These are phyloP conservation scores for Orobanche coerulescens DNA, from an alignment of 257 asterid species.

Conservation along the genomic window DNA sequence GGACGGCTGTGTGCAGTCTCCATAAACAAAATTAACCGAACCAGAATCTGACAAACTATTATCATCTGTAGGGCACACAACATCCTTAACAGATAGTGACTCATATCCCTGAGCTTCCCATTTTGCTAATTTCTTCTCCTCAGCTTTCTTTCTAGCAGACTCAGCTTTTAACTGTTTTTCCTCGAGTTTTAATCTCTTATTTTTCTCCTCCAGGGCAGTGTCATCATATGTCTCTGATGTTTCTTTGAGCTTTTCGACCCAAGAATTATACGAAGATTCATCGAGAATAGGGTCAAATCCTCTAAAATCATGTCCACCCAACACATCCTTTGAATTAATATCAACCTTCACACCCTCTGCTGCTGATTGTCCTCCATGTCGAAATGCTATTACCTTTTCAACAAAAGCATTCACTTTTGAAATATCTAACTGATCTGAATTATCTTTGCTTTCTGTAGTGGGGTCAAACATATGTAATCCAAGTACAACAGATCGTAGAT, in stretches of 20 bases:
- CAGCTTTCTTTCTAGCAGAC: conserved; percentile 60
- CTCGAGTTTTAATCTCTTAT: conserved; percentile 39
- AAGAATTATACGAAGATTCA: conserved; percentile 68
- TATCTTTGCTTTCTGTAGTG: conserved; percentile 34
- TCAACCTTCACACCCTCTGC: conserved; percentile 49
- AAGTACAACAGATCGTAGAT: conserved; percentile 61
- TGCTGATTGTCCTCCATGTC: conserved; percentile 34
- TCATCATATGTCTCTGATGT: conserved; percentile 35
- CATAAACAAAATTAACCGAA: conserved; percentile 71
- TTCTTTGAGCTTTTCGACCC: conserved; percentile 85
- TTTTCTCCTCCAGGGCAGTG: conserved; percentile 31
- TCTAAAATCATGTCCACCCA: conserved; percentile 31
- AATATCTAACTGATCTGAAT: conserved; percentile 40
- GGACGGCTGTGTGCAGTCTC: conserved; percentile 83
- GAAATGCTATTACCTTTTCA: conserved; percentile 51
- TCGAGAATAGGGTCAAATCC: conserved; percentile 56
- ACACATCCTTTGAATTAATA: conserved; percentile 42
- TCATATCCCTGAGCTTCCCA: conserved; percentile 87
- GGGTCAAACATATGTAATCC: conserved; percentile 78
- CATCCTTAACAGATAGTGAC: conserved; percentile 55
- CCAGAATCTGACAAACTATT: conserved; percentile 58
- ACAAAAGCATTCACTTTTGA: conserved; percentile 44
- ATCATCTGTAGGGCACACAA: conserved; percentile 33
- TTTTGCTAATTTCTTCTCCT: conserved; percentile 60
- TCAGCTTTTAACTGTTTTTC: conserved; percentile 59